Conservation (phyloP, 306 rosid species). For the Glycine tomentella region DNA sequence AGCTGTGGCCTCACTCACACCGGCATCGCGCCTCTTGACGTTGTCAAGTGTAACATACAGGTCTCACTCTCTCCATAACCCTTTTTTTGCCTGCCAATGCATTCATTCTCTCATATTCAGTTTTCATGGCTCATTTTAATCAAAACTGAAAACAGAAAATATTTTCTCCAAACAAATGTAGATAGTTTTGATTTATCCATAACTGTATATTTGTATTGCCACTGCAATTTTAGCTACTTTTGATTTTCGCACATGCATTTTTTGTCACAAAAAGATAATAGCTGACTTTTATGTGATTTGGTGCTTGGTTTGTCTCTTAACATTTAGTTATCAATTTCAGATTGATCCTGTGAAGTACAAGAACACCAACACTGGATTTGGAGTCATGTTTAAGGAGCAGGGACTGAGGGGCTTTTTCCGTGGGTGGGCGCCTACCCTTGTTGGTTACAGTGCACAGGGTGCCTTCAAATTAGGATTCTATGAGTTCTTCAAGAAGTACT, state of each 20-base stretch:
- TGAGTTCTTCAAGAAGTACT: conserved; percentile 88
- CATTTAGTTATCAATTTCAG: conserved; percentile 49
- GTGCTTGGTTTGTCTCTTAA: conserved; percentile 10
- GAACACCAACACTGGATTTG: conserved; percentile 79
- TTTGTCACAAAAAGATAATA: not conserved
- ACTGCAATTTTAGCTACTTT: not conserved
- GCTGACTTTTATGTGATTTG: not conserved
- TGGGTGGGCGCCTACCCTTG: conserved; percentile 93
- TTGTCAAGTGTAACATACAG: conserved; percentile 97
- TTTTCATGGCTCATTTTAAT: not conserved
- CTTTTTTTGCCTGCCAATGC: not conserved
- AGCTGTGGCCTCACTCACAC: conserved; percentile 91
- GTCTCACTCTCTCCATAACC: conserved; percentile 40
- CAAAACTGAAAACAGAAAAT: not conserved
- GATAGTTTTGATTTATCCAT: not conserved
- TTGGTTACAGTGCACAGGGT: conserved; percentile 96
- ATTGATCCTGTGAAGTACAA: conserved; percentile 84
- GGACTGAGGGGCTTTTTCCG: conserved; percentile 78
- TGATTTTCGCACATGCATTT: not conserved
- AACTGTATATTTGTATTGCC: not conserved
- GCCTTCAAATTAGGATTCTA: conserved; percentile 95
- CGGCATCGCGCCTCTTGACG: conserved; percentile 91
- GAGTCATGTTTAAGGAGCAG: conserved; percentile 81
- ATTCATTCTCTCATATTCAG: not conserved
- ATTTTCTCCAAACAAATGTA: not conserved